phyloP scores from a whole-genome alignment of 306 rosid species.

The Acacia acuminata region DNA sequence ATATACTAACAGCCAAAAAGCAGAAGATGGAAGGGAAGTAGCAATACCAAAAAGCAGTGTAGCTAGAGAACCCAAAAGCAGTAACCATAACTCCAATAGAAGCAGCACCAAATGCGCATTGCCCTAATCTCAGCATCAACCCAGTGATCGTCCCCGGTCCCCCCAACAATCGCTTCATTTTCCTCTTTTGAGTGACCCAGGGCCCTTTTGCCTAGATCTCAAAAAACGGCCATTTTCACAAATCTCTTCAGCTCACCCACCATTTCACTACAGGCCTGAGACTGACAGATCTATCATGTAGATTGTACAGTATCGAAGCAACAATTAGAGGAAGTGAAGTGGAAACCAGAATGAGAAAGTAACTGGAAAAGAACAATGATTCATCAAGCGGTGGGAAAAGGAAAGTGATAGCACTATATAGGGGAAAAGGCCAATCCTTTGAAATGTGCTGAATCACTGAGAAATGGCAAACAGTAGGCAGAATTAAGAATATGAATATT shows the following conservation, averaged over 20 bases:
- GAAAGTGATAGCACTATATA: background rate
- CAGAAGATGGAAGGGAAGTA: background rate
- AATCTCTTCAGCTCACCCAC: background rate
- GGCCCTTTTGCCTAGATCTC: conserved; percentile 47
- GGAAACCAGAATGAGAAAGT: background rate
- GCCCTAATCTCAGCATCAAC: conserved; percentile 67
- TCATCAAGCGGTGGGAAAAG: background rate
- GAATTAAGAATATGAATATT: no score
- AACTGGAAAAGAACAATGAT: background rate
- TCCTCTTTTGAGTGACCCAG: conserved; percentile 8
- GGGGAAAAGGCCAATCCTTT: background rate
- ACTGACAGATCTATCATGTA: background rate
- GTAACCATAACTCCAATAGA: conserved; percentile 82
- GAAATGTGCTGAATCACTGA: background rate
- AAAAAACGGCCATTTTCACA: conserved; percentile 24
- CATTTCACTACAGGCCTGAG: background rate
- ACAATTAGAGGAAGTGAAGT: background rate
- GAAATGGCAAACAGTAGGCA: background rate
- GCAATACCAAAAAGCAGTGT: conserved; percentile 85
- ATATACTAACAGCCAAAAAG: background rate
- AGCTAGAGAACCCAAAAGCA: conserved; percentile 63
- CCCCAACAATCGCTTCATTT: conserved; percentile 73
- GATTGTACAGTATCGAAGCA: background rate
- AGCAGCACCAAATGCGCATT: conserved; percentile 72
- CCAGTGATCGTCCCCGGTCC: conserved; percentile 85